Percentiles rank a stretch among this genome's conserved stretches.
These are phyloP conservation scores for Phoma sp. DNA, from an alignment of 2,329 filamentous ascomycete genomes.

Conservation along the genomic window DNA sequence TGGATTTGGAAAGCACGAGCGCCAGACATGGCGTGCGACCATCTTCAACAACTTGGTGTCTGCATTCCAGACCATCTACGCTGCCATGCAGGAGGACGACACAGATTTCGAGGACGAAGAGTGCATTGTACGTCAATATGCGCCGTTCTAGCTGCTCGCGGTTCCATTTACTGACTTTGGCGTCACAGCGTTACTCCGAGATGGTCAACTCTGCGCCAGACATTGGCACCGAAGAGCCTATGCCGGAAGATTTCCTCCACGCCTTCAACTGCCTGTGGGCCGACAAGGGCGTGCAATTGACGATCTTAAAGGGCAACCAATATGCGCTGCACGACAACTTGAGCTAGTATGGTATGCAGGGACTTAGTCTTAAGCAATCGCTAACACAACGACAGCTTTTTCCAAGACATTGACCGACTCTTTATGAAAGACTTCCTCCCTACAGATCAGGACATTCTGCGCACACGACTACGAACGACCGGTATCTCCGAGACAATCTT, in stretches of 20 bases:
- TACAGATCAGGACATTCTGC: conserved; percentile 91
- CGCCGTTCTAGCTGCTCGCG: neutral
- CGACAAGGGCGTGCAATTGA: conserved; percentile 82
- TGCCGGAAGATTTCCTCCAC: conserved; percentile 78
- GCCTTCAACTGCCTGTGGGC: conserved; percentile 86
- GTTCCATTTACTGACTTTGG: conserved; percentile 2
- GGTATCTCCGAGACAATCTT: conserved; percentile 97
- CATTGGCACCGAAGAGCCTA: conserved; percentile 79
- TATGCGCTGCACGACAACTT: conserved; percentile 96
- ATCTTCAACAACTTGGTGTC: conserved; percentile 95
- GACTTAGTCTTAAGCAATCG: neutral
- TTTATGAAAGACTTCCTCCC: conserved; percentile 79
- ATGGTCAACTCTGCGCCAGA: conserved; percentile 81
- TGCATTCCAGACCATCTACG: conserved; percentile 87
- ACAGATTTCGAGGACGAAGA: conserved; percentile 80
- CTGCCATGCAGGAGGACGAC: conserved; percentile 86
- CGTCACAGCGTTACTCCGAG: conserved; percentile 74
- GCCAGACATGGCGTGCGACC: conserved; percentile 91
- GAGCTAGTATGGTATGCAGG: conserved; percentile 73
- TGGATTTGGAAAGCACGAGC: conserved; percentile 88
- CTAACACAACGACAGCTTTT: conserved; percentile 70
- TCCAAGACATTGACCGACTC: conserved; percentile 70
- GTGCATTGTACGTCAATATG: conserved; percentile 73
- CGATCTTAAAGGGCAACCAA: conserved; percentile 94
- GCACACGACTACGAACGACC: conserved; percentile 88